These are phyloP conservation scores for Ganoderma sinense DNA, from an alignment of 1,284 basidiomycete species.

Conservation along the genomic window DNA sequence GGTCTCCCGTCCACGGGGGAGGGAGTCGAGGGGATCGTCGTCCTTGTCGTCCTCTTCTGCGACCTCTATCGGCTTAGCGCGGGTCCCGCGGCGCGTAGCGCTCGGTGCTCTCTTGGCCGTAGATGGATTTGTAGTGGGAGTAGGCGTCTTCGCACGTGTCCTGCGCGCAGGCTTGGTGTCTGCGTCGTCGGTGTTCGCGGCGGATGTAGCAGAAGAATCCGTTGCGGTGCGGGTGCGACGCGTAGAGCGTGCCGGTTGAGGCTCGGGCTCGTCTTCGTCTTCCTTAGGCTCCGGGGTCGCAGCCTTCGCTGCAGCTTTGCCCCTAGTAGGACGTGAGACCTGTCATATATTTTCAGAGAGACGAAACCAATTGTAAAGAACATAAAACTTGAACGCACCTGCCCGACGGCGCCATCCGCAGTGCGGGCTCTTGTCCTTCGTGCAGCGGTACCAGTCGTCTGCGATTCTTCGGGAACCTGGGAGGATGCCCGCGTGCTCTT, in stretches of 20 bases:
- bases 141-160: constrained; percentile 35
- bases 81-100: constrained; percentile 27
- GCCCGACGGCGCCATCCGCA: constrained; percentile 25
- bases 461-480: constrained; percentile 11
- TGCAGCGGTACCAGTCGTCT: neutral
- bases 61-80: constrained; percentile 28
- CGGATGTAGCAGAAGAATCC: constrained; percentile 23
- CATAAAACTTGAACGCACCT: constrained; percentile 13
- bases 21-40: constrained; percentile 33
- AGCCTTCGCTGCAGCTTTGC: constrained; percentile 18
- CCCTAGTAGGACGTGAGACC: constrained; percentile 15
- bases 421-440: constrained; percentile 30
- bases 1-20: constrained; percentile 21
- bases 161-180: constrained; percentile 31
- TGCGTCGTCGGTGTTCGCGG: constrained; percentile 14
- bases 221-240: constrained; percentile 25
- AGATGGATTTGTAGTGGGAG: constrained; percentile 9
- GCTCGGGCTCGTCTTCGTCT: constrained; percentile 21
- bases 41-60: constrained; percentile 27
- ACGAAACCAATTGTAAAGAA: neutral
- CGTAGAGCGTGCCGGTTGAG: constrained; percentile 14
- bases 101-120: constrained; percentile 20
- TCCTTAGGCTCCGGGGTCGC: constrained; percentile 22
- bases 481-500: constrained; percentile 26
- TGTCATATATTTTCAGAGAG: neutral